Evolutionary conservation across 331 rosid species (phyloP).

Genomic region (Ulmus americana): DNA sequence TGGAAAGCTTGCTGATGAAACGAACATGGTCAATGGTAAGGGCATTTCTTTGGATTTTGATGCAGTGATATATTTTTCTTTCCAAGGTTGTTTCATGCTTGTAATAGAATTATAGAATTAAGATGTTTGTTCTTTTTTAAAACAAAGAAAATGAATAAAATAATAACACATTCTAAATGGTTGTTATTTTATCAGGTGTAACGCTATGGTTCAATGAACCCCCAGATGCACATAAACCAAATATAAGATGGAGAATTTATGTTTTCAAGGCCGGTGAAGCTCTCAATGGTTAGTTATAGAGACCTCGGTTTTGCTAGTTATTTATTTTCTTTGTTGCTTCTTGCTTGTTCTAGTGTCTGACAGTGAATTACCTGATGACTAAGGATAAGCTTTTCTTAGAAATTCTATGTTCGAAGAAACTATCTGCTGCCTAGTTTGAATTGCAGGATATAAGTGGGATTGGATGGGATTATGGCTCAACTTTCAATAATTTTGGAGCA

Average conservation of each 20-base stretch:
- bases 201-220: constrained; percentile 80
- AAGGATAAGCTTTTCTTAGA: not conserved
- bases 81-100: not conserved
- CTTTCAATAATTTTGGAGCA: no score
- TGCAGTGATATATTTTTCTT: not conserved
- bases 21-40: constrained; percentile 80
- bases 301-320: not conserved
- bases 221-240: constrained; percentile 76
- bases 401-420: not conserved
- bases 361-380: not conserved
- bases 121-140: not conserved
- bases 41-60: constrained; percentile 5
- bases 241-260: constrained; percentile 84
- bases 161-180: constrained; percentile 9
- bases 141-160: not conserved
- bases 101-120: not conserved
- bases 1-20: constrained; percentile 98
- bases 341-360: not conserved
- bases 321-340: not conserved
- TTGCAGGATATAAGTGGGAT: no score
- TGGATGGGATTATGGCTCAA: no score
- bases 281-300: constrained; percentile 53
- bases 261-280: constrained; percentile 95
- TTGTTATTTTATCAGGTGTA: constrained; percentile 47
- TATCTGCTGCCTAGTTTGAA: no score